These are phyloP conservation scores for Termitomyces sp. DNA, from an alignment of 768 basidiomycete species.

Conservation along the genomic window DNA sequence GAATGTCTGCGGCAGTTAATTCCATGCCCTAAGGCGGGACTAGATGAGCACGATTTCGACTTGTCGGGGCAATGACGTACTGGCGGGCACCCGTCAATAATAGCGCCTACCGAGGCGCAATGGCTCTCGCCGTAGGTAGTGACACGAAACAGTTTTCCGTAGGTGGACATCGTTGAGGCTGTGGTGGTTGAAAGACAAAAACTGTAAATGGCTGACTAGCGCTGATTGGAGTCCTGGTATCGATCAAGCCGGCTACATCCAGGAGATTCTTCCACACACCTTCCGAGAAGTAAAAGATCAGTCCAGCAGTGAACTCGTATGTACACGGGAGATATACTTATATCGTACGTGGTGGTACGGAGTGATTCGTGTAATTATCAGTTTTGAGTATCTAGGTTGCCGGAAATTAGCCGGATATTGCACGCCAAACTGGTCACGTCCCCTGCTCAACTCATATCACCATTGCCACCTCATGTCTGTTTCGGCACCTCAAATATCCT, in stretches of 20 bases:
- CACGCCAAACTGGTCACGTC: neutral
- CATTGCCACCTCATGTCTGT: constrained; percentile 27
- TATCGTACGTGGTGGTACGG: constrained; percentile 5
- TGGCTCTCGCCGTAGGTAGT: constrained; percentile 99
- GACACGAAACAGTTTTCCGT: constrained; percentile 86
- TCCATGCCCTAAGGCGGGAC: constrained; percentile 62
- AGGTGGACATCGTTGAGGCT: constrained; percentile 73
- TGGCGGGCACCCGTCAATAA: constrained; percentile 96
- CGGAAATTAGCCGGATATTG: constrained; percentile 7
- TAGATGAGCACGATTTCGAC: neutral
- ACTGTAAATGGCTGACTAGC: constrained; percentile 1
- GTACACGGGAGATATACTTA: neutral
- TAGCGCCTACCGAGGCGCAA: constrained; percentile 93
- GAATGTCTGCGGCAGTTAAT: constrained; percentile 79
- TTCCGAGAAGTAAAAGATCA: neutral
- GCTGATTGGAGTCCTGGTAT: no score
- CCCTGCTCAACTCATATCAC: constrained; percentile 8
- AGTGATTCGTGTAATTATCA: constrained; percentile 10
- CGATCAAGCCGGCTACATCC: neutral
- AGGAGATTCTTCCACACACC: neutral
- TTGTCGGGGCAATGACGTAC: constrained; percentile 39
- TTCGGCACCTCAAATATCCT: constrained; percentile 20
- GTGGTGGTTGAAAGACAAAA: constrained; percentile 1
- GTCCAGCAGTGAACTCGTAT: neutral
- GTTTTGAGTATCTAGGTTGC: constrained; percentile 7